Evolutionary conservation across 1,284 basidiomycete genomes (phyloP), one percentile per base, ranked within the genome.

Genomic region (Vanrija sp.): DNA sequence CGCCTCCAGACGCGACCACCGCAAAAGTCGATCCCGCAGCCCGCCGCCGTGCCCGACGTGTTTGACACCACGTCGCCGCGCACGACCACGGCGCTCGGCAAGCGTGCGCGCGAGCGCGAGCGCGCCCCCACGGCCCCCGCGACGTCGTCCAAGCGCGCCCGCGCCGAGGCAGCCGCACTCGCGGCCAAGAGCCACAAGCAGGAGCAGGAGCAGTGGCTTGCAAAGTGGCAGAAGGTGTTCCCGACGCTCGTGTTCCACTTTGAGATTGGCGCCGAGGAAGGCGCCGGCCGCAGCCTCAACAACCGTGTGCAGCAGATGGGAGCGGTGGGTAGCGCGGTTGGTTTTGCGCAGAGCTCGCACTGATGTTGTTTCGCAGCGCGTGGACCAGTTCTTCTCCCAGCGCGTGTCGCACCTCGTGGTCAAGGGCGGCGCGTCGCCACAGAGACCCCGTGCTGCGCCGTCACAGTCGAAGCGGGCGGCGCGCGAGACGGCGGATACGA

Each of bases 301-400:
- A 68, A 77, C 25, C 80, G 83, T 59, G 83, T 94, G 34, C 65
- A 76, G 38, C 80, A 83, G 42, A 82, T 95, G 63, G 88, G 88
- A 65, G 88, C 85, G 54, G 93, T 97, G 75, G 72, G 91, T 83
- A 7, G 1, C 2, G 23, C 5, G 1, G n/a, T 5, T 12, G 10
- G 10, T 34, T 6, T 2, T 29, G 34, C 5, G 34, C 12, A 34
- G 34, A 34, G 34, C 34, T 34, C 34, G 44, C 44, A n/a, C 23
- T 29, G 23, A 46, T 46, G 28, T 39, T 5, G 28, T 39, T 15
- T 34, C 58, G 52, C 46, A 19, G 34, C 54, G 49, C 47, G 81
- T 91, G 60, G 89, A 92, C 58, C 84, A 87, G 64, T 94, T 94
- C 81, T 93, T 94, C 76, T 89, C 87, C 19, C 86, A 82, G 53